Percentiles rank a stretch among this genome's conserved stretches.
These are phyloP conservation scores for Blastobotrys apis DNA, from an alignment of 1,139 yeast species.

Conservation along the genomic window DNA sequence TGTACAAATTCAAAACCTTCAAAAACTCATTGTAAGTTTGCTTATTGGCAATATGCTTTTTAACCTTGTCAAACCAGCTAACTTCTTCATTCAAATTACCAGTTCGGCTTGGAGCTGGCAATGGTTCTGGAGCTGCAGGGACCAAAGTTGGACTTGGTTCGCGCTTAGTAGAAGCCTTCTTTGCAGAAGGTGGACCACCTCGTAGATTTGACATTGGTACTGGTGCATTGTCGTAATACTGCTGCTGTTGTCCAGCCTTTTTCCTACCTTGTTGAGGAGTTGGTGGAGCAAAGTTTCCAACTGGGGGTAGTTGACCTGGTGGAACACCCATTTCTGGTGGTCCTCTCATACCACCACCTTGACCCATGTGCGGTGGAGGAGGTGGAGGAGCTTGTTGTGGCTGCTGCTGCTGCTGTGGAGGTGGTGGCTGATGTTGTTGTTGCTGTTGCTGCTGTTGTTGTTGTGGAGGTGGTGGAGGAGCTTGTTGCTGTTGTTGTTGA, in stretches of 20 bases:
- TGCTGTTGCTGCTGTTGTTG: not conserved
- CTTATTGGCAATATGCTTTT: slow-evolving; percentile 83
- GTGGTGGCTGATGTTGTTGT: slow-evolving; percentile 1
- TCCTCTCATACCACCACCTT: too few species aligned
- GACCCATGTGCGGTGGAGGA: not conserved
- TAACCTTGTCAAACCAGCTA: slow-evolving; percentile 85
- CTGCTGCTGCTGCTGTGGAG: not conserved
- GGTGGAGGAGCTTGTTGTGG: slow-evolving; percentile 7
- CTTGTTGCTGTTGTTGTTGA: slow-evolving; percentile 24
- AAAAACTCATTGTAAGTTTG: slow-evolving; percentile 88
- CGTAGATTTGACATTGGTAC: slow-evolving; percentile 39
- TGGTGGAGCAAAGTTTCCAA: slow-evolving; percentile 92
- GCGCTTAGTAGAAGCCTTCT: slow-evolving; percentile 11
- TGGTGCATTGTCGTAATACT: slow-evolving; percentile 24
- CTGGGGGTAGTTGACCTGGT: slow-evolving; percentile 63
- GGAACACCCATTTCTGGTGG: not conserved
- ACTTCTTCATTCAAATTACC: slow-evolving; percentile 75
- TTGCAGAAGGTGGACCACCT: slow-evolving; percentile 18
- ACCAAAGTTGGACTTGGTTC: slow-evolving; percentile 60
- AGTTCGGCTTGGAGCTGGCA: slow-evolving; percentile 50
- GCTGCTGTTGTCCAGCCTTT: not conserved
- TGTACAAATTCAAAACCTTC: slow-evolving; percentile 77
- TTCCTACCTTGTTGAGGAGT: slow-evolving; percentile 12
- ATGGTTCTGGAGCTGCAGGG: slow-evolving; percentile 84
- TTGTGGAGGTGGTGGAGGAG: slow-evolving; percentile 8